Evolutionary conservation across 306 rosid species (phyloP), one percentile per base, ranked within the genome.

Genomic region (Aeschynomene evenia): DNA sequence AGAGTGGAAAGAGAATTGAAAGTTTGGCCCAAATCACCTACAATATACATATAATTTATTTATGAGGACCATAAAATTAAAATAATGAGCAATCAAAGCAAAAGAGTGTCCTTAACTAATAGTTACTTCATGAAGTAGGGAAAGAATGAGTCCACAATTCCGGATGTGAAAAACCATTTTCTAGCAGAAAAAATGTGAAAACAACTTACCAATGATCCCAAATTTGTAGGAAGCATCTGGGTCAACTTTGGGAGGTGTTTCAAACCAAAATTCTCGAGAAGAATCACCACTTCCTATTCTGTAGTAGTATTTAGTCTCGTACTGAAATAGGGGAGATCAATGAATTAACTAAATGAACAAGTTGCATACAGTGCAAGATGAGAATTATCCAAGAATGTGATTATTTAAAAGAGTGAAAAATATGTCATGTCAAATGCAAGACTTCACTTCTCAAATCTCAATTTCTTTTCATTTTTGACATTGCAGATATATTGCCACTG

Each of bases 11-110:
- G 88, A 57, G 99, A 95, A 82, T 95, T 95, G 70, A 78, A 89
- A 9, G 99, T 95, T 83, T 91, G 99, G 45, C 99, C 99, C 95
- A 95, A 58, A 86, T 95, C 99, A 75, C 99, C 98, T 94, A 76
- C 75, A 79, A 77, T 59, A 71, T 54, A 24, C 24, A 68, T 21
- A 63, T 51, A 22, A 71, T 66, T 75, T 68, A 63, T 67, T 34
- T 55, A 14, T 46, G 70, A 72, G 54, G 54, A 68, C 56, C 19
- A 66, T 9, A 43, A 28, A 23, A 16, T 39, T 65, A 15, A 37
- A 74, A 37, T 9, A 19, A 49, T 15, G 71, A 26, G 69, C n/a
- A 74, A 18, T 36, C 23, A 71, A 18, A 52, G 46, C 50, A 64
- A 74, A 56, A 36, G 9, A 49, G 69, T 73, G 28, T 37, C 53